These are phyloP conservation scores for Asterochloris erici DNA, from an alignment of 139 green algal genomes.

Conservation along the genomic window DNA sequence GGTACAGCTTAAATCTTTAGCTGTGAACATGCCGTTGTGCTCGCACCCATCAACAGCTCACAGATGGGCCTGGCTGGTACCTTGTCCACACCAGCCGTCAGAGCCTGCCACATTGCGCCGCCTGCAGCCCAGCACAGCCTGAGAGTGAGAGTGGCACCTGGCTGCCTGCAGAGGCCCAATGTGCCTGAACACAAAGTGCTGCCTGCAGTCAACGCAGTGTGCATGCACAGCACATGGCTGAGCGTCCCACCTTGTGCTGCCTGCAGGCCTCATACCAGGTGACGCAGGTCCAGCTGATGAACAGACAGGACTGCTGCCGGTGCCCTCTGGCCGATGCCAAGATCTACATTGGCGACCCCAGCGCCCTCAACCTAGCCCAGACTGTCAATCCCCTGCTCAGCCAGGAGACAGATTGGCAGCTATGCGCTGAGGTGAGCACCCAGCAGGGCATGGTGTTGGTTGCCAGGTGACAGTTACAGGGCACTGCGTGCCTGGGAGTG, in stretches of 20 bases:
- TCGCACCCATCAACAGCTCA: no score
- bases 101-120: no score
- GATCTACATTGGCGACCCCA: constrained; percentile 12
- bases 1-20: no score
- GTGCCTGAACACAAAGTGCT: no score
- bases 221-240: not conserved
- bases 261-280: constrained; percentile 5
- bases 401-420: constrained; percentile 10
- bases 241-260: not conserved
- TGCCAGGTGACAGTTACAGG: not conserved
- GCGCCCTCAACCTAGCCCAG: not conserved
- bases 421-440: constrained; percentile 9
- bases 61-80: no score
- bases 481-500: not conserved
- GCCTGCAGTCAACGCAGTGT: no score
- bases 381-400: constrained; percentile 1
- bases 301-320: constrained; percentile 14
- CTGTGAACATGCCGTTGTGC: no score
- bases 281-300: constrained; percentile 1
- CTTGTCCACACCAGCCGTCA: no score
- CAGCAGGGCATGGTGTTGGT: not conserved
- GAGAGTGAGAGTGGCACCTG: no score
- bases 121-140: no score
- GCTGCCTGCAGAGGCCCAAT: no score
- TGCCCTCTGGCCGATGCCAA: constrained; percentile 8